A percentile compares a stretch with the other conserved stretches of the same genome.
phyloP scores from a whole-genome alignment of 1,139 yeast genomes.

The Hyphopichia wangnamkhiaoensis region DNA sequence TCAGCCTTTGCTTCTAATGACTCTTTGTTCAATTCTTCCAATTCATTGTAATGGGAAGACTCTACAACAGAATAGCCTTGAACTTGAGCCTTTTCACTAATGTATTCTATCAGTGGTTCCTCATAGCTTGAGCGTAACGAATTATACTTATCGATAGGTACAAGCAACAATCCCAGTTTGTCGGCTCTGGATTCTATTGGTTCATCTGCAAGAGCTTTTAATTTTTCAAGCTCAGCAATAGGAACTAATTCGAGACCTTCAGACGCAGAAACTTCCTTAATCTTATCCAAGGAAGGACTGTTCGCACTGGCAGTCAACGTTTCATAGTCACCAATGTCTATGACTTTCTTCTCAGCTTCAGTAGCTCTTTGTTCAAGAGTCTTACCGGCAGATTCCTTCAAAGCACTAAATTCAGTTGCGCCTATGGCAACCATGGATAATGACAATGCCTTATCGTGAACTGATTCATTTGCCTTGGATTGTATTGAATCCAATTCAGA shows the following conservation, averaged over 20 bases:
- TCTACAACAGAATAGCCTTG: conserved; percentile 5
- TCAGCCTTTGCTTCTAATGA: conserved; percentile 20
- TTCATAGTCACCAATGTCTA: conserved; percentile 17
- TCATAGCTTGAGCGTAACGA: conserved; percentile 12
- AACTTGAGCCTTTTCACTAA: conserved; percentile 26
- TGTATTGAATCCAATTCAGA: background rate
- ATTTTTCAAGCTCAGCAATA: conserved; percentile 17
- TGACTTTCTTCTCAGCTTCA: conserved; percentile 17
- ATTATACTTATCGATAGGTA: conserved; percentile 25
- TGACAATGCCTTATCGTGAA: conserved; percentile 4
- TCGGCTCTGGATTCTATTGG: conserved; percentile 36
- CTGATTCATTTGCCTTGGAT: conserved; percentile 2
- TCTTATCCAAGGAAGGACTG: conserved; percentile 23
- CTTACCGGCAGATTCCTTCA: conserved; percentile 10
- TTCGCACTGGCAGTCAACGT: conserved; percentile 7
- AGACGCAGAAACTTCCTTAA: conserved; percentile 17
- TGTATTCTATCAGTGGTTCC: conserved; percentile 25
- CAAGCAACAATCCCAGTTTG: conserved; percentile 30
- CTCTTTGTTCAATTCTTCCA: conserved; percentile 7
- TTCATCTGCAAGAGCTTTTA: conserved; percentile 15
- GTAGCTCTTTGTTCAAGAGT: conserved; percentile 20
- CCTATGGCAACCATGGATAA: conserved; percentile 1
- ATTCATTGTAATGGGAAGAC: background rate
- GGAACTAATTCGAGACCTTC: conserved; percentile 20
- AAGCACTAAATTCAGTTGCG: conserved; percentile 3